Base-by-base conservation (phyloP, 495 filamentous ascomycete species). In the Hyphodiscus hymeniophilus region DNA sequence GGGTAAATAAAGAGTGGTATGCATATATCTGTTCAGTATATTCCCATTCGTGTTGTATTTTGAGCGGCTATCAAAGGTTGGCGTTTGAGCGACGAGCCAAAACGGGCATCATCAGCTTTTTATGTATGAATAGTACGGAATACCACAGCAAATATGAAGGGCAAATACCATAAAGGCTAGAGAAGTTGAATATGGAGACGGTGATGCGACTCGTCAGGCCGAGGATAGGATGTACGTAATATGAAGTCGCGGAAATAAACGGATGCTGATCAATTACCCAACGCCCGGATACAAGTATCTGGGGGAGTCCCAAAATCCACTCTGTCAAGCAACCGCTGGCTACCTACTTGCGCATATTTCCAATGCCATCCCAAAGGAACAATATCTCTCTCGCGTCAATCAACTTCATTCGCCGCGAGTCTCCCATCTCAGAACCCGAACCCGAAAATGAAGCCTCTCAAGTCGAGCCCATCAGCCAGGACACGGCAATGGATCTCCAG, bases 401-500 rank as follows among this genome's bases (percentile, higher is more conserved):
- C 24, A 1, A 32, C 22, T 23, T 17, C 13, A 24, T 39, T 16
- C 35, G n/a, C 21, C 26, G 5, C 20, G 16, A 16, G 3, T 4
- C 32, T 20, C 24, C 33, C 20, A 18, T 8, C 13, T 17, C 10
- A 20, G 16, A 48, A 7, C 47, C 16, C 38, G 16, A 48, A 7
- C 47, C 16, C 38, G 38, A 40, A 12, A 18, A 18, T 11, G 38
- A 21, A 40, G 38, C 38, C 12, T 21, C 38, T 4, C 26, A 28
- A 18, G 10, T 28, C 26, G 26, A 28, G 26, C 26, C 26, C 26
- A 22, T 3, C 10, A n/a, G 34, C 34, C 1, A 17, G n/a, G 17
- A 30, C 23, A 43, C 41, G 3, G 12, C 17, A 11, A 10, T 13
- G 12, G 60, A 48, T 24, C 47, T 66, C n/a, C 55, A 54, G 30